These are phyloP conservation scores for Silybum marianum DNA, from an alignment of 129 eudicot genomes.

Conservation along the genomic window DNA sequence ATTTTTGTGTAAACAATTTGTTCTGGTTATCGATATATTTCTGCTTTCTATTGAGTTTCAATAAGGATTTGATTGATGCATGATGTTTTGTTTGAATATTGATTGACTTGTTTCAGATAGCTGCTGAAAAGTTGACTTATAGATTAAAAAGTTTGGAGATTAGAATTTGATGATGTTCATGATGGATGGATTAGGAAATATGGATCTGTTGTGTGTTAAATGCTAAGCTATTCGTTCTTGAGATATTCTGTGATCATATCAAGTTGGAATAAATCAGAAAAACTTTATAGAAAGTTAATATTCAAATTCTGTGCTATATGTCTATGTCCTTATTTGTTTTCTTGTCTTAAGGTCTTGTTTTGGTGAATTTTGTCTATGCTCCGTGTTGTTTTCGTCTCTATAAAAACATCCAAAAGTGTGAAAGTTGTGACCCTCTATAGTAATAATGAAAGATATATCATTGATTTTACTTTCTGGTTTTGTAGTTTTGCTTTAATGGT, in stretches of 20 bases:
- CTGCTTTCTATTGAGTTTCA: slow-evolving; percentile 3
- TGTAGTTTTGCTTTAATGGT: slow-evolving; percentile 24
- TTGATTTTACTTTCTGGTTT: slow-evolving; percentile 30
- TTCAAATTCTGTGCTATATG: slow-evolving; percentile 17
- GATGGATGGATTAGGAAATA: neutral
- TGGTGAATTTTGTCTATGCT: slow-evolving; percentile 8
- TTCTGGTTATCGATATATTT: slow-evolving; percentile 10
- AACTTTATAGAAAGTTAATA: slow-evolving; percentile 5
- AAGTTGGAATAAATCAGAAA: slow-evolving; percentile 11
- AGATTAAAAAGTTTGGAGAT: slow-evolving; percentile 3
- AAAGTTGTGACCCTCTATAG: neutral
- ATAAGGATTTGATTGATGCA: neutral
- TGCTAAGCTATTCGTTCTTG: slow-evolving; percentile 12
- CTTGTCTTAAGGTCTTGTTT: neutral
- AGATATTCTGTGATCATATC: neutral
- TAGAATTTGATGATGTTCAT: slow-evolving; percentile 19
- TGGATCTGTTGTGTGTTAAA: slow-evolving; percentile 5
- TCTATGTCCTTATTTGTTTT: slow-evolving; percentile 4
- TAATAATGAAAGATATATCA: slow-evolving; percentile 15
- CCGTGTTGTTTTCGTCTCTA: neutral
- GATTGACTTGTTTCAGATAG: slow-evolving; percentile 6
- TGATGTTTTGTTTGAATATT: neutral
- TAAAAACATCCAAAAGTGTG: neutral
- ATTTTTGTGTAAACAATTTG: slow-evolving; percentile 11
- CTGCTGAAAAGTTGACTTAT: slow-evolving; percentile 27